Conservation (phyloP, 495 filamentous ascomycete species). For the Podospora pseudopauciseta region DNA sequence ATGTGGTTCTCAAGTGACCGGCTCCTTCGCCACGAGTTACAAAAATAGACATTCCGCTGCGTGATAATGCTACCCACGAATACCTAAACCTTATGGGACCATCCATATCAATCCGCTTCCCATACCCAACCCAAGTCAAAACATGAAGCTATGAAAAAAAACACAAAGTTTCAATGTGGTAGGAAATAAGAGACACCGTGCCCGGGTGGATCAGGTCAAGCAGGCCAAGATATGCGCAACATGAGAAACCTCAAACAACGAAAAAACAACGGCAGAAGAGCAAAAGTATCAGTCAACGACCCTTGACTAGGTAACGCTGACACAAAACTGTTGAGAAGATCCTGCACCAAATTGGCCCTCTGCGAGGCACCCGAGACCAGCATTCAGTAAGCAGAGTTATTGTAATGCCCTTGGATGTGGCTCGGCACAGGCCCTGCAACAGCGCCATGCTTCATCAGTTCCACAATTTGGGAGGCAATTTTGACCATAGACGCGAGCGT, state of each 20-base stretch:
- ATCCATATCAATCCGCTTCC: background rate
- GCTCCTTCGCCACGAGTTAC: background rate
- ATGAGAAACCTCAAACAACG: background rate
- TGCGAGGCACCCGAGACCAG: background rate
- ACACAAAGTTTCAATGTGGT: background rate
- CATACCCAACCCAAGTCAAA: background rate
- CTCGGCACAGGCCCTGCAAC: slow-evolving; percentile 7
- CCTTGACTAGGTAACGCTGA: background rate
- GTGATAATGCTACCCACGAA: background rate
- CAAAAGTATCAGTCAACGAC: background rate
- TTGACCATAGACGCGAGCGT: slow-evolving; percentile 55
- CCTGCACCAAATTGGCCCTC: background rate
- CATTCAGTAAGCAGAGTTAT: slow-evolving; percentile 14
- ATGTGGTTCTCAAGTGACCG: background rate
- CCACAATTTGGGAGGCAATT: slow-evolving; percentile 26
- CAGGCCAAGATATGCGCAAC: background rate
- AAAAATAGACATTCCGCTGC: background rate
- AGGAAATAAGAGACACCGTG: background rate
- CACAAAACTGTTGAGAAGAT: background rate
- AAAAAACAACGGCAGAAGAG: background rate
- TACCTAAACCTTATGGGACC: background rate
- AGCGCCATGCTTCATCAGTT: slow-evolving; percentile 19
- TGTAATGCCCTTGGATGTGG: slow-evolving; percentile 3
- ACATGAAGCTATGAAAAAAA: background rate
- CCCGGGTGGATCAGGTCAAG: background rate